Evolutionary conservation across 2,329 filamentous ascomycete species (phyloP), one percentile per base, ranked within the genome.

Genomic region (Lasiodiplodia citricola): DNA sequence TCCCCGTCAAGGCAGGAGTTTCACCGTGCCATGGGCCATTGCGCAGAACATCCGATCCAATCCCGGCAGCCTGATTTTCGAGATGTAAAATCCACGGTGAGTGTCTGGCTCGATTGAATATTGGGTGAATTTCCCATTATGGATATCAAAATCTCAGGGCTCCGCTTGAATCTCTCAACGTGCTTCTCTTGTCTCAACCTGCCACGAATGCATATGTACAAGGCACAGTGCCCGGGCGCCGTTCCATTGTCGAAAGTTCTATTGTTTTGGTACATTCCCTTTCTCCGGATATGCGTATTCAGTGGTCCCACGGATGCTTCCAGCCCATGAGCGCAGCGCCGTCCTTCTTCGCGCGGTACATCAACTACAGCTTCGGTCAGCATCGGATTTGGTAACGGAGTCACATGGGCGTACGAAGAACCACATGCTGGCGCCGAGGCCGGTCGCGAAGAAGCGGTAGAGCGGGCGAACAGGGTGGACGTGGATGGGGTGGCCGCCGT

Each of bases 221-320:
- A 44, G 37, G 10, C 37, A 31, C 23, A 2, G 41, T 56, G 18
- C 47, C 47, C 44, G 60, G 23, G 60, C 47, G 60, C 60, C 44
- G n/a, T 25, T 38, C 16, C 28, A 31, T 47, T 25, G 41, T 14
- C 25, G 37, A 66, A 37, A 47, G 18, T 38, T 52, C 60, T 64
- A 52, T 52, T 52, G 44, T 64, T 52, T 54, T 50, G 60, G 50
- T 66, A 51, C 23, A 52, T 66, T 56, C 35, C 62, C n/a, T 41
- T 63, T 63, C 51, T 16, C 41, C 51, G 47, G 21, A 28, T 18
- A n/a, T 57, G 41, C 55, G 51, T 21, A 38, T 35, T 70, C 68
- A 97, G 83, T 97, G 94, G 75, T 97, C 94, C 93, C 94, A 97
- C 73, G 94, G 96, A 82, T 98, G 96, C 85, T 94, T 97, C 91